Percentiles rank a stretch among this genome's conserved stretches.
Conservation (phyloP, 2,329 filamentous ascomycete genomes). For the Albophoma yamanashiensis region DNA sequence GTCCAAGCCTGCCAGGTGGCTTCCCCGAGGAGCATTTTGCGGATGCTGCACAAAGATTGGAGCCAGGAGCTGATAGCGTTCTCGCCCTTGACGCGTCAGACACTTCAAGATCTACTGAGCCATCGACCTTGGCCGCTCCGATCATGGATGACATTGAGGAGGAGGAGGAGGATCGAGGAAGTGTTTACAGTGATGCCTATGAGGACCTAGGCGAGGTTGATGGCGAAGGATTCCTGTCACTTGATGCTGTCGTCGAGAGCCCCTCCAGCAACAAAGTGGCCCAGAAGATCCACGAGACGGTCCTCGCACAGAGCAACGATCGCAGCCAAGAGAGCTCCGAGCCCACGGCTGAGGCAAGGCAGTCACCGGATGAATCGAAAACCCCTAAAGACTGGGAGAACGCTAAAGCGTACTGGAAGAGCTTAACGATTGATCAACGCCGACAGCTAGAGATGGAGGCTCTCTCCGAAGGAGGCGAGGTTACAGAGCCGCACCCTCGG, state of each 20-base stretch:
- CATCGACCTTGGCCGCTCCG: slow-evolving; percentile 5
- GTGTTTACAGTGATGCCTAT: slow-evolving; percentile 66
- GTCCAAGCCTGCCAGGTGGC: slow-evolving; percentile 41
- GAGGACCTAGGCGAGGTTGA: slow-evolving; percentile 60
- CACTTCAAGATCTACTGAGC: slow-evolving; percentile 10
- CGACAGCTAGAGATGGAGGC: slow-evolving; percentile 50
- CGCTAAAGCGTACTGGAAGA: slow-evolving; percentile 60
- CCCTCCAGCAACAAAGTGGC: slow-evolving; percentile 25
- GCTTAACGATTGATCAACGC: slow-evolving; percentile 51
- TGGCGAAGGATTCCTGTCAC: slow-evolving; percentile 57
- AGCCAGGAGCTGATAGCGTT: slow-evolving; percentile 1
- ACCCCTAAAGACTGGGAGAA: slow-evolving; percentile 50
- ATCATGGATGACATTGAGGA: slow-evolving; percentile 24
- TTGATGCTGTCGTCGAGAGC: slow-evolving; percentile 60
- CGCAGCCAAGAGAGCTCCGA: neutral
- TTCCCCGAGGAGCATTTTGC: slow-evolving; percentile 35
- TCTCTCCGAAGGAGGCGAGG: slow-evolving; percentile 38
- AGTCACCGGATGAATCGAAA: neutral
- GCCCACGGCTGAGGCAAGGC: neutral
- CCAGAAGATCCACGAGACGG: slow-evolving; percentile 10
- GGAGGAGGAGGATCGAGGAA: slow-evolving; percentile 38
- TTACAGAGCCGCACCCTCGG: slow-evolving; percentile 23
- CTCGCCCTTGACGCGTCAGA: neutral
- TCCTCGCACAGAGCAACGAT: neutral
- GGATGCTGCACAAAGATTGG: slow-evolving; percentile 1